Evolutionary conservation across 495 filamentous ascomycete species (phyloP).

Genomic region (Diplogelasinospora grovesii): DNA sequence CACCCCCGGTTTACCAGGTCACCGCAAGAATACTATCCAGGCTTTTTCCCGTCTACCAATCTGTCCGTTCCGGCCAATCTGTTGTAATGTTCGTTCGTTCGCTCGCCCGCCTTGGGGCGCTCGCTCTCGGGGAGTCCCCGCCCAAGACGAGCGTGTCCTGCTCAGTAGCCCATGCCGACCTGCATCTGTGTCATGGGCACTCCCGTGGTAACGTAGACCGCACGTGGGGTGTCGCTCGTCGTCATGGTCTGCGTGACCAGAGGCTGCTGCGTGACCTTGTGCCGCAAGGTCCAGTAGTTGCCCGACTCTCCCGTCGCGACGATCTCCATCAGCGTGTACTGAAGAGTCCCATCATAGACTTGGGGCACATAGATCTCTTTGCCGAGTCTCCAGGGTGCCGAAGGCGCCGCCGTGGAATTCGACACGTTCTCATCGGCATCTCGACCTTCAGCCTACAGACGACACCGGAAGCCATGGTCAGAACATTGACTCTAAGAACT

Average conservation of each 20-base stretch:
- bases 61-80: no score
- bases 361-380: constrained; percentile 34
- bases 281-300: constrained; percentile 26
- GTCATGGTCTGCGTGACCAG: constrained; percentile 23
- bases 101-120: no score
- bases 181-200: constrained; percentile 2
- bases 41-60: no score
- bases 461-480: no score
- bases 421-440: constrained; percentile 27
- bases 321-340: constrained; percentile 41
- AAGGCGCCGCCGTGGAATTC: constrained; percentile 7
- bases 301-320: constrained; percentile 23
- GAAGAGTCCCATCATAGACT: constrained; percentile 35
- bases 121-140: no score
- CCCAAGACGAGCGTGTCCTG: no score
- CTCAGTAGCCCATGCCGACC: background rate
- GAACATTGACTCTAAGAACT: background rate
- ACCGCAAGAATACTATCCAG: no score
- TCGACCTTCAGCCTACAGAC: constrained; percentile 44
- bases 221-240: constrained; percentile 32
- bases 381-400: constrained; percentile 1
- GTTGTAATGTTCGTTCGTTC: no score
- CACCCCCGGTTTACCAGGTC: no score
- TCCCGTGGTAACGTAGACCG: constrained; percentile 14
- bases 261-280: constrained; percentile 16